Percentiles rank a stretch among this genome's conserved stretches.
Conservation (phyloP, 257 asterid genomes). For the Solanum chiquidenum region DNA sequence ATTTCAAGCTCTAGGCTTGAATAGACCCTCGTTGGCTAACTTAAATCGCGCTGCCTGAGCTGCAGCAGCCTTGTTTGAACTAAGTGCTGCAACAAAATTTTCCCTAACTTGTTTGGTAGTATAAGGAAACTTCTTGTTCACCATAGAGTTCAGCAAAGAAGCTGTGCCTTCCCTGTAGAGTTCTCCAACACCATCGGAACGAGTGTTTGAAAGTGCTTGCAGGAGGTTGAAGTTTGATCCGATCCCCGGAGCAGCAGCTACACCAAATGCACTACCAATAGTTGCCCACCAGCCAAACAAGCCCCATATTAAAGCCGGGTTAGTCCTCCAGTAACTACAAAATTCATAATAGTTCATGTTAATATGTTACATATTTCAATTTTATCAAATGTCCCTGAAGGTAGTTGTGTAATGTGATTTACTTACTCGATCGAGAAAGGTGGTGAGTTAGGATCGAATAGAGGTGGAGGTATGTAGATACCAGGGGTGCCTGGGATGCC, state of each 20-base stretch:
- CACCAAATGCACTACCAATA: conserved; percentile 33
- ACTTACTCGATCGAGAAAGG: conserved; percentile 59
- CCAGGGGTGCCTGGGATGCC: conserved; percentile 34
- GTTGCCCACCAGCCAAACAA: conserved; percentile 43
- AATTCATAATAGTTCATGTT: neutral
- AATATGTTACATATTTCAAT: neutral
- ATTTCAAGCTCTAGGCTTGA: conserved; percentile 29
- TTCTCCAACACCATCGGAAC: conserved; percentile 60
- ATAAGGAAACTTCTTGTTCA: conserved; percentile 52
- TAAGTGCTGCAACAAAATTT: conserved; percentile 43
- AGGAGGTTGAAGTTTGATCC: conserved; percentile 46
- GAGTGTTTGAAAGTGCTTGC: conserved; percentile 63
- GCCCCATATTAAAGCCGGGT: conserved; percentile 47
- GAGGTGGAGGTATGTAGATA: conserved; percentile 42
- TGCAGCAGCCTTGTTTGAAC: conserved; percentile 65
- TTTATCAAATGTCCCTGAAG: neutral
- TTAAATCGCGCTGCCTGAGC: conserved; percentile 72
- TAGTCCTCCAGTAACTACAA: conserved; percentile 56
- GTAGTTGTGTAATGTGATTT: neutral
- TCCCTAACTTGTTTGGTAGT: conserved; percentile 62
- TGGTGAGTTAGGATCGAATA: conserved; percentile 52
- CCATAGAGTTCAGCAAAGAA: conserved; percentile 81
- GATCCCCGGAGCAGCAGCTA: conserved; percentile 20
- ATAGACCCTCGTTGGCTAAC: conserved; percentile 68
- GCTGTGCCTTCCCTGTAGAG: conserved; percentile 95